A percentile compares a stretch with the other conserved stretches of the same genome.
Conservation (phyloP, 2,329 filamentous ascomycete species). For the Colletotrichum eremochloae region DNA sequence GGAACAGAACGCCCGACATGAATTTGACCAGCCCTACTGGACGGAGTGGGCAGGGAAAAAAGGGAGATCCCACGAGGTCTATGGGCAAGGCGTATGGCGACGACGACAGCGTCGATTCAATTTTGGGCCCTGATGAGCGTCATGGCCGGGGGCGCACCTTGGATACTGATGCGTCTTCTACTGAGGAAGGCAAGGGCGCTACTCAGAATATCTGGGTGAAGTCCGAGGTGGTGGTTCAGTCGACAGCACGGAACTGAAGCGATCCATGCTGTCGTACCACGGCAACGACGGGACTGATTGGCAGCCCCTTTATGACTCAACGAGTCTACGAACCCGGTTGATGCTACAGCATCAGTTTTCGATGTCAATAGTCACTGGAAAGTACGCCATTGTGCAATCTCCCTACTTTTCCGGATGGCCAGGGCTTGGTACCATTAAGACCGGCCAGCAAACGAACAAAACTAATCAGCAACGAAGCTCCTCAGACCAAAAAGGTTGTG, state of each 20-base stretch:
- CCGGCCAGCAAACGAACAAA: no score
- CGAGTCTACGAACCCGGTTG: not conserved
- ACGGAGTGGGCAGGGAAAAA: slow-evolving; percentile 10
- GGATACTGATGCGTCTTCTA: slow-evolving; percentile 9
- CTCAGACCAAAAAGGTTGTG: no score
- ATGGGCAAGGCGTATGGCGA: slow-evolving; percentile 26
- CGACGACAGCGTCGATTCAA: slow-evolving; percentile 35
- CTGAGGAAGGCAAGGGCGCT: slow-evolving; percentile 3
- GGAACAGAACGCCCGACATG: slow-evolving; percentile 32
- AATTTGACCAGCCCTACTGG: slow-evolving; percentile 8
- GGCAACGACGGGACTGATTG: not conserved
- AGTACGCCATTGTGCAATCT: no score
- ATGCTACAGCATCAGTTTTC: not conserved
- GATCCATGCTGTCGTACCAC: no score
- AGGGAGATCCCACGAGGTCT: not conserved
- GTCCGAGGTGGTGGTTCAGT: slow-evolving; percentile 32
- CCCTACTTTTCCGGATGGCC: no score
- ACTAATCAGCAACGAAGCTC: no score
- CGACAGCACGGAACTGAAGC: slow-evolving; percentile 16
- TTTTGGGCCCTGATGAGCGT: slow-evolving; percentile 22
- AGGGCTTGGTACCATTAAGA: no score
- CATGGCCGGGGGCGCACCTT: not conserved
- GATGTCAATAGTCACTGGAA: no score
- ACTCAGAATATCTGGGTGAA: slow-evolving; percentile 34
- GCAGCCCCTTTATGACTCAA: not conserved